Conservation (phyloP, 2,329 filamentous ascomycete genomes). For the Hypoxylon sp. region DNA sequence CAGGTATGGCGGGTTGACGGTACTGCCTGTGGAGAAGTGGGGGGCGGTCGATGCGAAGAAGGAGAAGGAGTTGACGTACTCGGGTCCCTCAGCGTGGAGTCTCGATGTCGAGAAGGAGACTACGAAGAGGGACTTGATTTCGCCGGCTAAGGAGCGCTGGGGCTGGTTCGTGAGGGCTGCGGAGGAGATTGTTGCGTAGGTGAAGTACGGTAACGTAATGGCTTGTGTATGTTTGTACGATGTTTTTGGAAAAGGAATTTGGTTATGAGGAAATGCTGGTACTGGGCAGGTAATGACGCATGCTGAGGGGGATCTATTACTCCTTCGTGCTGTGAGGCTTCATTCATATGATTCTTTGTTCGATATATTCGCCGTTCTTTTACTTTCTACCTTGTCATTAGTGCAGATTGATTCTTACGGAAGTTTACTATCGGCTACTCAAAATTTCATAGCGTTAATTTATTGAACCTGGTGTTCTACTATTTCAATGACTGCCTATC, state of each 20-base stretch:
- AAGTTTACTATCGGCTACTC: conserved; percentile 14
- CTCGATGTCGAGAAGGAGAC: conserved; percentile 38
- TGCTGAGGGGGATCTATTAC: conserved; percentile 21
- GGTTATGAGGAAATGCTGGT: conserved; percentile 9
- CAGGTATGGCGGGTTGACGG: conserved; percentile 42
- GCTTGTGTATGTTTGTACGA: not conserved
- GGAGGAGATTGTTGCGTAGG: conserved; percentile 18
- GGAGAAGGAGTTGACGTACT: conserved; percentile 38
- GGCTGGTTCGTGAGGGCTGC: conserved; percentile 17
- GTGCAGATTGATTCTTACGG: conserved; percentile 6
- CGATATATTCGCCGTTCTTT: conserved; percentile 16
- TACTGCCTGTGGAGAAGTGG: conserved; percentile 42
- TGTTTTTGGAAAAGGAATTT: conserved; percentile 1
- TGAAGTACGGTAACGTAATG: not conserved
- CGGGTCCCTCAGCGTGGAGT: conserved; percentile 39
- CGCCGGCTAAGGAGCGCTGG: conserved; percentile 48
- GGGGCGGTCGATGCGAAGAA: conserved; percentile 39
- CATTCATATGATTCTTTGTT: conserved; percentile 3
- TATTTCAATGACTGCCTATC: too few species aligned
- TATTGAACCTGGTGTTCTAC: not conserved
- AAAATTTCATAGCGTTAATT: conserved; percentile 24
- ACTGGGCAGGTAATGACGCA: conserved; percentile 20
- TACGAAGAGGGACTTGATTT: conserved; percentile 40
- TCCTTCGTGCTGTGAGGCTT: conserved; percentile 1
- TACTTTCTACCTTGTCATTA: conserved; percentile 8